Evolutionary conservation across 192 early-diverging fungal genomes (phyloP).

Genomic region (Spizellomyces sp.): DNA sequence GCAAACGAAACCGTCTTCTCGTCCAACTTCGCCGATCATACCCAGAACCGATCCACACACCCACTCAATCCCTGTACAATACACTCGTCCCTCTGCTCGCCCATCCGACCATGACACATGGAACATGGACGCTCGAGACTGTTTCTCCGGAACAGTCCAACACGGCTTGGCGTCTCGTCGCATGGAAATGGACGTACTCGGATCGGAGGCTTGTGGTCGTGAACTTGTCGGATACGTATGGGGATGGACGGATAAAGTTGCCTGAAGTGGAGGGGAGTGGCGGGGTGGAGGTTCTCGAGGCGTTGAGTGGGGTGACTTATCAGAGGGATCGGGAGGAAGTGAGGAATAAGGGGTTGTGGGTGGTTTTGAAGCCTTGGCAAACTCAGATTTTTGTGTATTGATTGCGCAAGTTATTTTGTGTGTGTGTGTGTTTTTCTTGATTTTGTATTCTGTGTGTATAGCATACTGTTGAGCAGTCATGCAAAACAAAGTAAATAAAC

Average conservation of each 20-base stretch:
- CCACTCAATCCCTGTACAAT: not conserved
- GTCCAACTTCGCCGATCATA: constrained; percentile 4
- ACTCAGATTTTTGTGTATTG: constrained; percentile 4
- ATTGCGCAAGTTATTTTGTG: no score
- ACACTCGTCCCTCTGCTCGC: not conserved
- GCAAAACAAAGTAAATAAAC: no score
- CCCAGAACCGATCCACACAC: not conserved
- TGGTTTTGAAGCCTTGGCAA: not conserved
- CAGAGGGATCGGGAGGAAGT: not conserved
- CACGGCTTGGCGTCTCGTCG: not conserved
- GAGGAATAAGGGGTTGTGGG: not conserved
- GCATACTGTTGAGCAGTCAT: no score
- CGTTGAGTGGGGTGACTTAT: constrained; percentile 1
- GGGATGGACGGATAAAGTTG: not conserved
- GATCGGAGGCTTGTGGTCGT: not conserved
- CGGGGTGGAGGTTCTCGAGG: not conserved
- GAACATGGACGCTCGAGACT: not conserved
- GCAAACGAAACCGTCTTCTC: not conserved
- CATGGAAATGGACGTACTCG: constrained; percentile 3
- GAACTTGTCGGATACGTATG: not conserved
- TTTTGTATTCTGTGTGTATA: no score
- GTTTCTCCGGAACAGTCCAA: not conserved
- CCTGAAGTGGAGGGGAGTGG: not conserved
- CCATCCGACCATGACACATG: not conserved
- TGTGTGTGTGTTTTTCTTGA: no score